These are phyloP conservation scores for Coemansia sp. DNA, from an alignment of 192 early-diverging fungal species.

Conservation along the genomic window DNA sequence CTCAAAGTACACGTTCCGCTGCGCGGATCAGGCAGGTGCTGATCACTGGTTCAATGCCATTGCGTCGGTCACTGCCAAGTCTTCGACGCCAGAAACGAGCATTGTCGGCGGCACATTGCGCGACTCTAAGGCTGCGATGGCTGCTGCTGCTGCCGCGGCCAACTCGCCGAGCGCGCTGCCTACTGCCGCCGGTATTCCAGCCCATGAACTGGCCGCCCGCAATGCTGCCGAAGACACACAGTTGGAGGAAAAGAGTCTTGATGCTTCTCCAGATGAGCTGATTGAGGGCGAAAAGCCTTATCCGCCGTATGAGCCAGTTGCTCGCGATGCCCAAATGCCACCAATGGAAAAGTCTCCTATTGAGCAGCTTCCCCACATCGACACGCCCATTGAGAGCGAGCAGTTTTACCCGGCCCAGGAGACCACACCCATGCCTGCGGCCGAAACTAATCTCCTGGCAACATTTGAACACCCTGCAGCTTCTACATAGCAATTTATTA, in stretches of 20 bases:
- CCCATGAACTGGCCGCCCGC: conserved; percentile 17
- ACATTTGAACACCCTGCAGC: background rate
- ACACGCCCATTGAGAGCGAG: background rate
- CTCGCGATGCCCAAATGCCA: too few relatives aligned
- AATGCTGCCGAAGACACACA: conserved; percentile 20
- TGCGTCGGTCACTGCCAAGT: conserved; percentile 12
- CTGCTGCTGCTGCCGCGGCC: background rate
- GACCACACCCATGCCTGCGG: background rate
- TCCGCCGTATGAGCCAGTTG: too few relatives aligned
- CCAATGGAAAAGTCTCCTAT: too few relatives aligned
- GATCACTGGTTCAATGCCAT: conserved; percentile 41
- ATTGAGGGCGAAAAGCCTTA: too few relatives aligned
- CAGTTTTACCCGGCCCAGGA: background rate
- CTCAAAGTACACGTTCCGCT: conserved; percentile 33
- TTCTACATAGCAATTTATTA: background rate
- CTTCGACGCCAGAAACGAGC: conserved; percentile 4
- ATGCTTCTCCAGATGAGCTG: too few relatives aligned
- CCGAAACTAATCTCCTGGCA: background rate
- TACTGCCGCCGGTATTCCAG: conserved; percentile 29
- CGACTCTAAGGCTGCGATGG: conserved; percentile 18
- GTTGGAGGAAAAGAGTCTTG: background rate
- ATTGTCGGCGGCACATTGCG: conserved; percentile 35
- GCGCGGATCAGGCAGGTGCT: conserved; percentile 11
- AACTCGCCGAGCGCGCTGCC: conserved; percentile 6
- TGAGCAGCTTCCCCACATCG: background rate